phyloP scores from a whole-genome alignment of 2,329 filamentous ascomycete species.

The Talaromyces sp. region DNA sequence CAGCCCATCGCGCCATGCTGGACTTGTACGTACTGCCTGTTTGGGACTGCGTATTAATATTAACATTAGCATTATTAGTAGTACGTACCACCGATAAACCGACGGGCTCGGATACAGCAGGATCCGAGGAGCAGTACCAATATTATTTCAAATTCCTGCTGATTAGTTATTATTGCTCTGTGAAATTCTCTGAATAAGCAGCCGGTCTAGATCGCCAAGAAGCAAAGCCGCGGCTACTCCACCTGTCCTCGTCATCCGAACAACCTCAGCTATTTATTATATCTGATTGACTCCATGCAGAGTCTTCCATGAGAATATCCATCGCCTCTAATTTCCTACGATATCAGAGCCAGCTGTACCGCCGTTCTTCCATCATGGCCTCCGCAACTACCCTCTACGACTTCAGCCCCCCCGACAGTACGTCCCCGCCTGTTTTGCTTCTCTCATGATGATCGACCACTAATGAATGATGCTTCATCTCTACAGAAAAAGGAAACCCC shows the following conservation, averaged over 20 bases:
- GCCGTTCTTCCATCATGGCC: conserved; percentile 41
- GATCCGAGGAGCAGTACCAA: not conserved
- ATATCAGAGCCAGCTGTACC: not conserved
- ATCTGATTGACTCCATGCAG: not conserved
- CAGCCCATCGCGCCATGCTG: not conserved
- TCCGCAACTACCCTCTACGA: conserved; percentile 56
- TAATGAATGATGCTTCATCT: not conserved
- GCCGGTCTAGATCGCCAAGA: not conserved
- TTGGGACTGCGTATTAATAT: not conserved
- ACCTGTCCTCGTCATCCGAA: not conserved
- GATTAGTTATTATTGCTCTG: no score
- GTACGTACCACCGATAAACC: not conserved
- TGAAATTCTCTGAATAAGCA: not conserved
- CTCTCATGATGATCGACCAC: not conserved
- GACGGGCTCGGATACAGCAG: not conserved
- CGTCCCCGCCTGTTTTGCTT: conserved; percentile 10
- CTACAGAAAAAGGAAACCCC: conserved; percentile 64
- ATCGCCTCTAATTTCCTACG: not conserved
- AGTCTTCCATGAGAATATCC: not conserved
- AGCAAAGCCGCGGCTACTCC: not conserved
- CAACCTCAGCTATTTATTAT: not conserved
- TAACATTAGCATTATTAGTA: not conserved
- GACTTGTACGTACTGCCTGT: not conserved
- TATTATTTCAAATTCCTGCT: no score
- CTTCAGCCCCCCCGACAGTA: conserved; percentile 55